Evolutionary conservation across 208 protist genomes (phyloP), one percentile per base, ranked within the genome.

Genomic region (Trypanosoma platydactyli): DNA sequence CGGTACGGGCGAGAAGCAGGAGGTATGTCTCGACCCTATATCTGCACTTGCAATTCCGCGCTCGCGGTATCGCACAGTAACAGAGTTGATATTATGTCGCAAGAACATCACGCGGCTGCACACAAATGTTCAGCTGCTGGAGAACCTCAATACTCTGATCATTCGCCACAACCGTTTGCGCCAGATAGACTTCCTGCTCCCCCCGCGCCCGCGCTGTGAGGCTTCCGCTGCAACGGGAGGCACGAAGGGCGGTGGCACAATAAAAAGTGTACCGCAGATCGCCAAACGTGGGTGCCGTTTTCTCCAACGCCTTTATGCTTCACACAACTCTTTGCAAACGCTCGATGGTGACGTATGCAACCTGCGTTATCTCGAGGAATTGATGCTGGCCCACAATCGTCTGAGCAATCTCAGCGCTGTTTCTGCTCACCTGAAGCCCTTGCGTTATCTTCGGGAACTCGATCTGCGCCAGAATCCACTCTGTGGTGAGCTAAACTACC

Each of bases 401-500:
- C 62, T 95, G 27, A 68, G 46, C 3, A 79, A 90, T 54, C 55
- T 92, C 20, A 60, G 62, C 35, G 57, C 45, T 22, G 75, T 83
- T 16, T 55, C 81, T 44, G 45, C 44, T 0, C 59, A 69, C 13
- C 75, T 95, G 44, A 54, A 56, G 63, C 79, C 64, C 1, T 71
- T 95, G 44, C 76, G 64, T n/a, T 68, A 55, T 11, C 71, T 95
- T 22, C 62, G 57, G 15, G 79, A 77, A 54, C 68, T 95, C 0
- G 84, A 89, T 65, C 72, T 95, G 30, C 75, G 70, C 40, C 77
- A 73, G 41, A 95, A 95, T 63, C 89, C 89, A 0, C 29, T 92
- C 16, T 79, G 69, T 1, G 84, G 84, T 22, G 83, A 89, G 44
- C 60, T 77, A 30, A 55, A 59, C 40, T 95, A 95, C 64, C 83